Evolutionary conservation across 2,329 filamentous ascomycete genomes (phyloP).

Genomic region (Hawksworthiomyces lignivorus): DNA sequence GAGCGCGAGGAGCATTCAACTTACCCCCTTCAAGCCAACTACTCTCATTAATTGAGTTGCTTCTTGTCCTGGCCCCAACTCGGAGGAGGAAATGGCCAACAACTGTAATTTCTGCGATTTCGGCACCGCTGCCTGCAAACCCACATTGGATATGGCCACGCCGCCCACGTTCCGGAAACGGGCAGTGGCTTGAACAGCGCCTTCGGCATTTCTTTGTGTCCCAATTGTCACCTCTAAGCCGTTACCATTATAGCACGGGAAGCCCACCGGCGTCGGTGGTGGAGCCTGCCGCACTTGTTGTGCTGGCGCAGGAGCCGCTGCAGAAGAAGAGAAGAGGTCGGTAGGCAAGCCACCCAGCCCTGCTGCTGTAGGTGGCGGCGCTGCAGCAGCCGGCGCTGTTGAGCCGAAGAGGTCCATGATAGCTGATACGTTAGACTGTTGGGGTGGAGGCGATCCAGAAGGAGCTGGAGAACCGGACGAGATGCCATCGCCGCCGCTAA

Average conservation of each 20-base stretch:
- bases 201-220: conserved; percentile 73
- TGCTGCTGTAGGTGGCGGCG: conserved; percentile 35
- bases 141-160: conserved; percentile 62
- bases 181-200: conserved; percentile 72
- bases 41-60: conserved; percentile 90
- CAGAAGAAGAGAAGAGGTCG: conserved; percentile 45
- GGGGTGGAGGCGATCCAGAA: conserved; percentile 40
- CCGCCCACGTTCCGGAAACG: conserved; percentile 75
- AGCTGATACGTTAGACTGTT: conserved; percentile 52
- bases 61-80: conserved; percentile 69
- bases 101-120: conserved; percentile 93
- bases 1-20: too few relatives aligned
- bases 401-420: conserved; percentile 85
- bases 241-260: conserved; percentile 80
- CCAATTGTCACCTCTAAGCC: conserved; percentile 74
- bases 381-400: conserved; percentile 21
- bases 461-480: conserved; percentile 27
- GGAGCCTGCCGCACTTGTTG: conserved; percentile 22
- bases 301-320: conserved; percentile 32
- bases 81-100: conserved; percentile 76
- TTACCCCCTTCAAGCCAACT: conserved; percentile 77
- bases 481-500: conserved; percentile 63
- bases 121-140: conserved; percentile 87
- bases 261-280: conserved; percentile 36
- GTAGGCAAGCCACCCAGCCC: conserved; percentile 25